Evolutionary conservation across 1,139 yeast species (phyloP).

Genomic region (Torulaspora globosa): DNA sequence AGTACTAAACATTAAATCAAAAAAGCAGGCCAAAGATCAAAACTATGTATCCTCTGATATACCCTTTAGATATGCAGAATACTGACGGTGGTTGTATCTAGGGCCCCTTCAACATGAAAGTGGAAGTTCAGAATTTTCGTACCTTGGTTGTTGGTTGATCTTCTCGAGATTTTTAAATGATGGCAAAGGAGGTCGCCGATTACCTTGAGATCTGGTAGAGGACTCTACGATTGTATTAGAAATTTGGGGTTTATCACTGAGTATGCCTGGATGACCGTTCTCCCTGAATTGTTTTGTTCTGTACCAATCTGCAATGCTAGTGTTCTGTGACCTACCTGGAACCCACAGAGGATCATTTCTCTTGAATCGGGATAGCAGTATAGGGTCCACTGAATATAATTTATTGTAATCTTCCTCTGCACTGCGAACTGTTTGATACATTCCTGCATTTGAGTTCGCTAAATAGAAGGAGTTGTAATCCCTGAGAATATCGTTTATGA

Average conservation of each 20-base stretch:
- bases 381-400: conserved; percentile 20
- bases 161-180: conserved; percentile 60
- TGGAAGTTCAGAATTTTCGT: conserved; percentile 4
- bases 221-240: conserved; percentile 44
- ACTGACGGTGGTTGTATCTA: too few species aligned
- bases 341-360: conserved; percentile 31
- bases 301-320: conserved; percentile 28
- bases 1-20: too few species aligned
- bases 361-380: conserved; percentile 30
- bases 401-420: conserved; percentile 3
- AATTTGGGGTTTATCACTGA: conserved; percentile 53
- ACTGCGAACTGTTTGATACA: conserved; percentile 16
- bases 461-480: conserved; percentile 38
- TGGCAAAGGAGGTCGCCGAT: conserved; percentile 46
- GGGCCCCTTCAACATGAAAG: background rate
- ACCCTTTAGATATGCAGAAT: too few species aligned
- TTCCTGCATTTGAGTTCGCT: conserved; percentile 27
- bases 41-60: too few species aligned
- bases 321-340: conserved; percentile 14
- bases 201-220: conserved; percentile 26
- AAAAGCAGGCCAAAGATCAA: too few species aligned
- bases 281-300: conserved; percentile 42
- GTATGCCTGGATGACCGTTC: conserved; percentile 59
- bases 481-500: conserved; percentile 43
- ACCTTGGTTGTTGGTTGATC: conserved; percentile 40